phyloP scores from a whole-genome alignment of 768 basidiomycete genomes.

The Paxillus ammoniavirescens region DNA sequence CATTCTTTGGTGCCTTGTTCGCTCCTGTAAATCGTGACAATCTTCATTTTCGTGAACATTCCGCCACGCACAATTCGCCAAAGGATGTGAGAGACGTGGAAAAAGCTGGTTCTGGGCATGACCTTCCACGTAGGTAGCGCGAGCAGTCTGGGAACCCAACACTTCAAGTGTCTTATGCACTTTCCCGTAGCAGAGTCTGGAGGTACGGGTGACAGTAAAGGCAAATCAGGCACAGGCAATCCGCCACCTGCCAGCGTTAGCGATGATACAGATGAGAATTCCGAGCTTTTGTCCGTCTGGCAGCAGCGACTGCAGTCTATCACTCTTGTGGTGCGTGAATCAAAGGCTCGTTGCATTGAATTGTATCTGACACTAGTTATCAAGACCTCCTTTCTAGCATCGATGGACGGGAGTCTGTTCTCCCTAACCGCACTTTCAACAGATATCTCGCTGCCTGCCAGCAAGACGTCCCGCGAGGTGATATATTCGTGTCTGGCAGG shows the following conservation, averaged over 20 bases:
- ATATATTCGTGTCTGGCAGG: conserved; percentile 30
- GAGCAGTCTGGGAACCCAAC: neutral
- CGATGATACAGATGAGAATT: conserved; percentile 4
- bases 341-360: neutral
- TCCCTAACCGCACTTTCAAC: conserved; percentile 23
- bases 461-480: conserved; percentile 16
- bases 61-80: neutral
- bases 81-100: neutral
- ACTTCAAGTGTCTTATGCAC: conserved; percentile 1
- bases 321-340: conserved; percentile 26
- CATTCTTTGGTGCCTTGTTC: conserved; percentile 3
- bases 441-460: conserved; percentile 8
- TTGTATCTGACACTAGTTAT: neutral
- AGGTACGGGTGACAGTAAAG: conserved; percentile 4
- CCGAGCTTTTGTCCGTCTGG: conserved; percentile 24
- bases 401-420: conserved; percentile 29
- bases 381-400: conserved; percentile 29
- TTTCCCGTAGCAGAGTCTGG: neutral
- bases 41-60: neutral
- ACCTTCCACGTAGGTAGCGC: conserved; percentile 16
- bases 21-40: neutral
- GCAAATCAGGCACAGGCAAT: conserved; percentile 1
- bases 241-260: neutral
- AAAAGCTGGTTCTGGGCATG: conserved; percentile 4
- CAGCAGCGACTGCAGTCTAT: conserved; percentile 26